These are phyloP conservation scores for Aspergillus persii DNA, from an alignment of 2,329 filamentous ascomycete species.

Conservation along the genomic window DNA sequence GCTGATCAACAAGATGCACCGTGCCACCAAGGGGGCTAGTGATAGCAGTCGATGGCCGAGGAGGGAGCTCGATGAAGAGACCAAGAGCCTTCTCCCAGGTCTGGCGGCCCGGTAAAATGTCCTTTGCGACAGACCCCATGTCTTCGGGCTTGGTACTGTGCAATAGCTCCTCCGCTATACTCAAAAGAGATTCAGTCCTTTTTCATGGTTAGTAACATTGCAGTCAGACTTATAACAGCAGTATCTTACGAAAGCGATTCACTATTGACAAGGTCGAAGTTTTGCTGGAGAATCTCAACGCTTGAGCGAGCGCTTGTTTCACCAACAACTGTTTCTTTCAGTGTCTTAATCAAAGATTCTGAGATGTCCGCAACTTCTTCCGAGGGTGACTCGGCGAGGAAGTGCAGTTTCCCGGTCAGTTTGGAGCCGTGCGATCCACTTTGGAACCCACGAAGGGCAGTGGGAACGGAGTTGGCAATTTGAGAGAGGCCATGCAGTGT, in stretches of 20 bases:
- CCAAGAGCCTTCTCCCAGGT: constrained; percentile 66
- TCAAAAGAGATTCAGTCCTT: constrained; percentile 55
- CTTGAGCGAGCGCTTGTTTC: constrained; percentile 45
- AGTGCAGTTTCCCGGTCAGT: constrained; percentile 53
- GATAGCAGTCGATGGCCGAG: constrained; percentile 63
- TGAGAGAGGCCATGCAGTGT: constrained; percentile 47
- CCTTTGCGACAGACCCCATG: constrained; percentile 28
- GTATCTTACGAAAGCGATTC: constrained; percentile 47
- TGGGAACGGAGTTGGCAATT: constrained; percentile 41
- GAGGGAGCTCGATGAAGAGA: constrained; percentile 46
- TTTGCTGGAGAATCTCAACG: constrained; percentile 54
- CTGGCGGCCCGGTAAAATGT: constrained; percentile 62
- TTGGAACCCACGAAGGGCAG: constrained; percentile 44
- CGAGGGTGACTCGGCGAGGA: constrained; percentile 52
- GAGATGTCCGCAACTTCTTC: constrained; percentile 50
- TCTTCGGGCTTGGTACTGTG: constrained; percentile 31
- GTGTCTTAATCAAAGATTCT: constrained; percentile 31
- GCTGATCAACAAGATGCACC: constrained; percentile 58
- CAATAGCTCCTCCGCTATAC: constrained; percentile 52
- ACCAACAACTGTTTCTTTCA: constrained; percentile 38
- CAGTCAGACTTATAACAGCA: not conserved
- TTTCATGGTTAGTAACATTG: constrained; percentile 31
- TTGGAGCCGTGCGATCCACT: constrained; percentile 47
- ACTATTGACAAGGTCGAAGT: constrained; percentile 45
- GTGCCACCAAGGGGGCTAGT: constrained; percentile 70